A percentile compares a stretch with the other conserved stretches of the same genome.
phyloP scores from a whole-genome alignment of 83 land plant species.

The Thuja plicata region DNA sequence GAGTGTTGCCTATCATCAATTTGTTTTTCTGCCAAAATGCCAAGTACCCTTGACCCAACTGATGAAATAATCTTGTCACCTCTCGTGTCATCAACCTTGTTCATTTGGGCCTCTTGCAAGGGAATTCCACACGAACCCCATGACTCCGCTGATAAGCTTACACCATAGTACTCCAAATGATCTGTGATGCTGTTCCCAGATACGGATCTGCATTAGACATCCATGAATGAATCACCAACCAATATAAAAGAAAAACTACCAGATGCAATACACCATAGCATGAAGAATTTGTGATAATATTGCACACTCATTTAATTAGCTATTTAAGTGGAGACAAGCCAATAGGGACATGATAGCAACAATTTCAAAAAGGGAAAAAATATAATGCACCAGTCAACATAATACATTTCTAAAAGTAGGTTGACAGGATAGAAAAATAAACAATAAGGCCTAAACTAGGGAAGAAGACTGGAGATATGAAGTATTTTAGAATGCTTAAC shows the following conservation, averaged over 20 bases:
- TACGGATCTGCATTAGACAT: conserved; percentile 65
- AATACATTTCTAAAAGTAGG: background rate
- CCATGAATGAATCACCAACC: background rate
- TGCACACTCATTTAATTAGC: background rate
- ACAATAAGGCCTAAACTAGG: background rate
- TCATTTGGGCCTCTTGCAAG: conserved; percentile 12
- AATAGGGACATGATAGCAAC: background rate
- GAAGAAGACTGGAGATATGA: background rate
- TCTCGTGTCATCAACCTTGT: background rate
- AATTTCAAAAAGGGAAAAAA: background rate
- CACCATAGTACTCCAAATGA: conserved; percentile 73
- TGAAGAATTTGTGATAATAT: background rate
- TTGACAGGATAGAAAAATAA: background rate
- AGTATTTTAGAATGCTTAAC: background rate
- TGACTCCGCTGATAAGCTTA: conserved; percentile 42
- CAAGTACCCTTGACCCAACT: conserved; percentile 16
- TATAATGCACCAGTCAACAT: background rate
- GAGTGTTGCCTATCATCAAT: conserved; percentile 5
- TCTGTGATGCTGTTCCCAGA: conserved; percentile 82
- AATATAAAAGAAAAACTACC: background rate
- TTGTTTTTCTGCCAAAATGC: background rate
- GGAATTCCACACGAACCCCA: conserved; percentile 59
- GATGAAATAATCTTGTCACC: conserved; percentile 5
- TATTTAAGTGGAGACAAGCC: background rate
- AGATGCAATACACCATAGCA: background rate